A percentile compares a stretch with the other conserved stretches of the same genome.
These are phyloP conservation scores for Ophiostoma tasmaniense DNA, from an alignment of 2,329 filamentous ascomycete species.

Conservation along the genomic window DNA sequence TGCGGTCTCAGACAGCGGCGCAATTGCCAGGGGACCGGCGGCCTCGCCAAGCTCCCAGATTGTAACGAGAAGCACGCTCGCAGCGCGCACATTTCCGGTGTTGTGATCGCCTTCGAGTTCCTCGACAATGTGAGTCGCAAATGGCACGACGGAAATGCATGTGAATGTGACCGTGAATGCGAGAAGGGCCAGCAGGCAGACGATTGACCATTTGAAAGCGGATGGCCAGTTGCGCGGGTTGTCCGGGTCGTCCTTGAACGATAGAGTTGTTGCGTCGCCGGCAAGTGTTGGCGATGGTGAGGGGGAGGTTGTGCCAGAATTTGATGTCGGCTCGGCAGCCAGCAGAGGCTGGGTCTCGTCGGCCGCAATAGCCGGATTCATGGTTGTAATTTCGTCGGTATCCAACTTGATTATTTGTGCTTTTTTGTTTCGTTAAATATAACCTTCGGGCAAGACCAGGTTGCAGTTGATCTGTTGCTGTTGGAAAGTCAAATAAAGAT, in stretches of 20 bases:
- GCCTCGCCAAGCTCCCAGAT: constrained; percentile 52
- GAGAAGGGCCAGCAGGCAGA: constrained; percentile 44
- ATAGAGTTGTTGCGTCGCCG: background rate
- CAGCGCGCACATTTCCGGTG: constrained; percentile 28
- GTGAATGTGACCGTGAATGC: constrained; percentile 53
- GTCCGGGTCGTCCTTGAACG: constrained; percentile 31
- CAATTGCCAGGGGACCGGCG: constrained; percentile 51
- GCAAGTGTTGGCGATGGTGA: constrained; percentile 1
- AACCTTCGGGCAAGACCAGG: background rate
- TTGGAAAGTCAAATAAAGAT: background rate
- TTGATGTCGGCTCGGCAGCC: constrained; percentile 3
- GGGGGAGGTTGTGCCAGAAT: background rate
- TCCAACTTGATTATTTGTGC: background rate
- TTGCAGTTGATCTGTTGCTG: background rate
- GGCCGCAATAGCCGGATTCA: constrained; percentile 3
- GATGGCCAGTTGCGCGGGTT: constrained; percentile 47
- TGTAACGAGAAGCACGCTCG: constrained; percentile 54
- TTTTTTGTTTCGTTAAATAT: background rate
- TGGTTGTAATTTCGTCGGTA: background rate
- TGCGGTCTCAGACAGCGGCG: constrained; percentile 53
- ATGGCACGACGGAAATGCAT: constrained; percentile 47
- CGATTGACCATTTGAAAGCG: constrained; percentile 45
- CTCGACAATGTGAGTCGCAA: constrained; percentile 42
- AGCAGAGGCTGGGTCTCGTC: constrained; percentile 19
- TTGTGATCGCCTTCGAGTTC: constrained; percentile 35